phyloP scores from a whole-genome alignment of 1,284 basidiomycete species.

The Fomes fomentarius region DNA sequence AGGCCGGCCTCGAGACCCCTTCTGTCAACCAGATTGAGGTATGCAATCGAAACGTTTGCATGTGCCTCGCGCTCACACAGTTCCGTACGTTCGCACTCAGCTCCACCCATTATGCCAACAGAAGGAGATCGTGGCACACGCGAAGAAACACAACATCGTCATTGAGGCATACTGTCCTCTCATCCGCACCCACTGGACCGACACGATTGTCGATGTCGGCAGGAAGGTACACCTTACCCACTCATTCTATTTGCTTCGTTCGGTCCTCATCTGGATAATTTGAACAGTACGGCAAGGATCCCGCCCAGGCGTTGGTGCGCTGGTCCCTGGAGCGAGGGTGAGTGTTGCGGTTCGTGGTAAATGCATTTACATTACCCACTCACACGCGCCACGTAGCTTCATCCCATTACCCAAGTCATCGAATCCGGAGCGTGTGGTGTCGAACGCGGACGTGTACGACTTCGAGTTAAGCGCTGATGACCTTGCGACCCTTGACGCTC shows the following conservation, averaged over 20 bases:
- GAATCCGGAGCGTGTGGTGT: slow-evolving; percentile 47
- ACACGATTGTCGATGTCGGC: slow-evolving; percentile 48
- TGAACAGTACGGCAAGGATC: slow-evolving; percentile 45
- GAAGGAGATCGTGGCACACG: slow-evolving; percentile 77
- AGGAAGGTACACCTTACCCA: slow-evolving; percentile 33
- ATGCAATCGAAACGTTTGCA: background rate
- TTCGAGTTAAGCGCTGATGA: slow-evolving; percentile 53
- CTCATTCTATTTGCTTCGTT: background rate
- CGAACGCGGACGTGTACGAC: slow-evolving; percentile 54
- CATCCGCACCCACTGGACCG: slow-evolving; percentile 44
- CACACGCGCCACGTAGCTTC: slow-evolving; percentile 34
- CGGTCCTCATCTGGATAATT: background rate
- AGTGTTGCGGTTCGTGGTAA: background rate
- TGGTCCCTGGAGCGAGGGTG: slow-evolving; percentile 66
- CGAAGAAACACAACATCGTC: slow-evolving; percentile 65
- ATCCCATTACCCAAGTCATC: slow-evolving; percentile 57
- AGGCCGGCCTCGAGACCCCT: slow-evolving; percentile 63
- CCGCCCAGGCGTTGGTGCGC: slow-evolving; percentile 65
- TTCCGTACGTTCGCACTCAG: slow-evolving; percentile 44
- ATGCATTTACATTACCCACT: background rate
- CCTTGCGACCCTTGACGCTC: slow-evolving; percentile 47
- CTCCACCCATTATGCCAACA: slow-evolving; percentile 88
- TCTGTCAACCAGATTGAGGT: slow-evolving; percentile 86
- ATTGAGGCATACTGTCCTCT: slow-evolving; percentile 70
- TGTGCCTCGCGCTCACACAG: background rate